Evolutionary conservation across 1,284 basidiomycete genomes (phyloP), one percentile per base, ranked within the genome.

Genomic region (Mycosarcoma maydis): DNA sequence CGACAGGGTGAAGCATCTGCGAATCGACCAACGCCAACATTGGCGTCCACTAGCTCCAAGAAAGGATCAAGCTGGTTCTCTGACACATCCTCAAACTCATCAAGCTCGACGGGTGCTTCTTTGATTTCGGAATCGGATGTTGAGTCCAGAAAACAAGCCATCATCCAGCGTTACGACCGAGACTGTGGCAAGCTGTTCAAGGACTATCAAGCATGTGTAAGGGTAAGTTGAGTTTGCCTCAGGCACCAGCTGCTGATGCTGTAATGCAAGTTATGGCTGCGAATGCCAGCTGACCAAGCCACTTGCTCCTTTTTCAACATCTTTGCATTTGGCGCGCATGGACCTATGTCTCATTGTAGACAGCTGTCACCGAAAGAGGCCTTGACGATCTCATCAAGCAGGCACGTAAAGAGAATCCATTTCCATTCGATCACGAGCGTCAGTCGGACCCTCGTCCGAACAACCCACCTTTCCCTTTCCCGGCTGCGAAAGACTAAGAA

Each of bases 121-220:
- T 54, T 46, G 16, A 34, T 57, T 58, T 29, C 32, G n/a, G 69
- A 55, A 22, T 36, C 47, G 19, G 43, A 69, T 20, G 37, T 56
- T 30, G 48, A 60, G 47, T 39, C 16, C 20, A 66, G 36, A 27
- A 71, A 73, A 30, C 38, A 36, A 13, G 27, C 22, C 33, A 66
- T 75, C 42, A 76, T 78, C 60, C 61, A 70, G 27, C 62, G 73
- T 78, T 94, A 92, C 79, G 89, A 94, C 72, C 82, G 85, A 41
- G 88, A 89, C 40, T 96, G 93, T 73, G 93, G 92, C 4, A 86
- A 85, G 69, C 83, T 91, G 10, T 96, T 92, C 90, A 83, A 85
- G 32, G 86, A 86, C 66, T 96, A 96, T 82, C 88, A 88, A 66
- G 83, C 84, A 3, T 96, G 94, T 81, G 86, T 96, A 17, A 88